Base-by-base conservation (phyloP, 1,139 yeast genomes). In the Spencermartinsiella ligniputridi region DNA sequence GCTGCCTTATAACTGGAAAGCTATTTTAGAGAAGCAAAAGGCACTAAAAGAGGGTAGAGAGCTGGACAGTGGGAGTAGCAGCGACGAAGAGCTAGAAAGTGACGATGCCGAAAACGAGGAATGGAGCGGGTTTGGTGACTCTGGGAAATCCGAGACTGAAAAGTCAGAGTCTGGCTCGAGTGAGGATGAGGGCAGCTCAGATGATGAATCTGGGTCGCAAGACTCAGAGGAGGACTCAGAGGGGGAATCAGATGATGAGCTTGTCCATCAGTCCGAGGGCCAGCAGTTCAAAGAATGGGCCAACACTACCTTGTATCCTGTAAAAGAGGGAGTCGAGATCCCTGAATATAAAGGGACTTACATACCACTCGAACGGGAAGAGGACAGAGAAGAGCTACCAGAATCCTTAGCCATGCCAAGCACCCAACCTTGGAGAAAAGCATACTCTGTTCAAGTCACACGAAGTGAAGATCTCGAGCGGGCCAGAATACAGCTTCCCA, bases 401-500 rank as follows among this genome's bases (percentile, higher is more conserved):
- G 60, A 59, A 40, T 89, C 85, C 68, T 81, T 47, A 73, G 72
- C 32, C 61, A 61, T 22, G 71, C 75, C 50, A 55, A 69, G 46
- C 67, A 71, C 83, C 58, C 76, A 73, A 46, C 66, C 79, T 16
- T 64, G 74, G 35, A 70, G 96, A 55, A 76, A 80, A 48, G 81
- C 94, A 0, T 78, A 77, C 47, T 85, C 69, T 49, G 92, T 89
- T 11, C 71, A 78, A 15, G 84, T 92, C 0, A 70, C 72, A 6
- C 74, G 98, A 54, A 56, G 78, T 1, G 78, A 74, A 0, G 81
- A 76, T 29, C 76, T 90, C 18, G 95, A 88, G 58, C 64, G 69
- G 33, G 74, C 74, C 35, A 73, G 98, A 53, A 68, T 81, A 61
- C 75, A 80, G 43, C 71, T 94, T 18, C 99, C 99, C 0, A 97